Percentiles rank a stretch among this genome's conserved stretches.
These are phyloP conservation scores for Aspergillus ustus DNA, from an alignment of 2,329 filamentous ascomycete species.

Conservation along the genomic window DNA sequence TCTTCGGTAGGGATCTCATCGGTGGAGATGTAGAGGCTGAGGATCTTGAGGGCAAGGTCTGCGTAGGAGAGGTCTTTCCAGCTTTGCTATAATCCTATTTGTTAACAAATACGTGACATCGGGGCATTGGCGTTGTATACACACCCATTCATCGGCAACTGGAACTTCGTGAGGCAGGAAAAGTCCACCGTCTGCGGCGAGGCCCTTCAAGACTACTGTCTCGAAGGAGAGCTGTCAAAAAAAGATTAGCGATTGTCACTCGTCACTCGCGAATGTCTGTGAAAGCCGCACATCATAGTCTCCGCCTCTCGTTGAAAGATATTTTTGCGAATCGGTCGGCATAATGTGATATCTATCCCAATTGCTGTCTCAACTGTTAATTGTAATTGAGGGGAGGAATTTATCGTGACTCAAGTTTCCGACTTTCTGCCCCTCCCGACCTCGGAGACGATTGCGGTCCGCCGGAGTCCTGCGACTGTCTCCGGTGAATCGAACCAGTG, in stretches of 20 bases:
- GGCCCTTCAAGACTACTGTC: slow-evolving; percentile 82
- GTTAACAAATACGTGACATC: neutral
- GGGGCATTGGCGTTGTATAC: neutral
- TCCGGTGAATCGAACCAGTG: neutral
- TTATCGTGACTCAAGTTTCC: neutral
- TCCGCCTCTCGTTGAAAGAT: slow-evolving; percentile 66
- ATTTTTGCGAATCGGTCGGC: slow-evolving; percentile 56
- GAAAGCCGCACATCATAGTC: slow-evolving; percentile 61
- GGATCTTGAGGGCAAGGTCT: slow-evolving; percentile 66
- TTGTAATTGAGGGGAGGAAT: neutral
- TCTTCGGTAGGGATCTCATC: slow-evolving; percentile 80
- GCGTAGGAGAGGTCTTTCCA: neutral
- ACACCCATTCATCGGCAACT: slow-evolving; percentile 62
- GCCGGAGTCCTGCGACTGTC: neutral
- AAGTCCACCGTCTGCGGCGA: slow-evolving; percentile 81
- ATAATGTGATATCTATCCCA: neutral
- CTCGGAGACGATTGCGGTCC: neutral
- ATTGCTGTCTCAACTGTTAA: neutral
- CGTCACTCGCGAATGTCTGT: neutral
- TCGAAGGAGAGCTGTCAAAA: slow-evolving; percentile 72
- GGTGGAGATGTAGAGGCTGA: slow-evolving; percentile 84
- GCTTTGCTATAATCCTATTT: neutral
- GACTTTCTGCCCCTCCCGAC: neutral
- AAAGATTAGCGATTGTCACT: slow-evolving; percentile 1
- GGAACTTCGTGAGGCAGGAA: slow-evolving; percentile 66